A percentile compares a stretch with the other conserved stretches of the same genome.
These are phyloP conservation scores for Dictyostelium firmibasis DNA, from an alignment of 78 protist species.

Conservation along the genomic window DNA sequence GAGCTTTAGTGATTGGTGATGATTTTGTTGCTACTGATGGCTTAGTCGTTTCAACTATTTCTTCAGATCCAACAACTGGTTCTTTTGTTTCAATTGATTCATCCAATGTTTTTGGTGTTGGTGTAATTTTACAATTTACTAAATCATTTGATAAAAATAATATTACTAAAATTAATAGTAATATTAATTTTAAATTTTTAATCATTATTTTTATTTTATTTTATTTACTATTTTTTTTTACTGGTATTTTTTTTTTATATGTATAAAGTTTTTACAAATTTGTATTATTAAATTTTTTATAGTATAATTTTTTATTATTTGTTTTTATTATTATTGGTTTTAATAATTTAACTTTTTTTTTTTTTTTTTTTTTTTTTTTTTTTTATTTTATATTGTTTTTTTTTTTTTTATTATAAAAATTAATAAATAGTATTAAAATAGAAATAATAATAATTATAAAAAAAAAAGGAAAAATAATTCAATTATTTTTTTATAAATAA, in stretches of 20 bases:
- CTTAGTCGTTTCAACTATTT: neutral
- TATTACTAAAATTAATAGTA: neutral
- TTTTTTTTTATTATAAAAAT: too few relatives aligned
- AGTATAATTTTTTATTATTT: neutral
- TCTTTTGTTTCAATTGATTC: neutral
- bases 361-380: too few relatives aligned
- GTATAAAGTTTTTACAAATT: neutral
- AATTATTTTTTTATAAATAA: neutral
- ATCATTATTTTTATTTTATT: neutral
- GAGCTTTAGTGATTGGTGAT: neutral
- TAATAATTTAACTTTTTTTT: too few relatives aligned
- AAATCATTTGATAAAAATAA: neutral
- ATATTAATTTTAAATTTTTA: neutral
- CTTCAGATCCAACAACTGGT: neutral
- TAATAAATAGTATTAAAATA: too few relatives aligned
- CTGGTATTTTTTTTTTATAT: too few relatives aligned
- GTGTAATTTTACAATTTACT: slow-evolving; percentile 9
- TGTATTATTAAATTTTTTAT: neutral
- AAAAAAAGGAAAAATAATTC: too few relatives aligned
- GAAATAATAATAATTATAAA: neutral
- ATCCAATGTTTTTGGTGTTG: neutral
- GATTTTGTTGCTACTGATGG: neutral
- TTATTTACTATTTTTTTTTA: neutral
- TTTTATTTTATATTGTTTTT: neutral
- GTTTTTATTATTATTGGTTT: too few relatives aligned